These are phyloP conservation scores for Skeletonema marinoi DNA, from an alignment of 108 stramenopile genomes.

Conservation along the genomic window DNA sequence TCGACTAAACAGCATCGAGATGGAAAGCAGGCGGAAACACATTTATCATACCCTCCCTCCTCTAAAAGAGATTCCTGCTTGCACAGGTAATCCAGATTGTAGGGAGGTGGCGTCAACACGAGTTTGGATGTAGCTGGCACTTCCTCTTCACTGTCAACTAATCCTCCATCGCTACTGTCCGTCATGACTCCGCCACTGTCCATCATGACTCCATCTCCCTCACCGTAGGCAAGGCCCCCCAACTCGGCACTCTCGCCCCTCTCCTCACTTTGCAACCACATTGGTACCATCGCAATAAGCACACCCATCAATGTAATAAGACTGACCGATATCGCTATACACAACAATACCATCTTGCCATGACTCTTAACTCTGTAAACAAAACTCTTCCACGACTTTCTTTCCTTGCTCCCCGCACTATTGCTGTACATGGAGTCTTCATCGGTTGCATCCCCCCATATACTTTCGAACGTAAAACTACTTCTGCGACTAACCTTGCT, in stretches of 20 bases:
- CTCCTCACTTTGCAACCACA: neutral
- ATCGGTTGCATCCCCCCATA: neutral
- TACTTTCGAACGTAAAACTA: neutral
- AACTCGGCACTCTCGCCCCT: neutral
- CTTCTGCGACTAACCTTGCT: neutral
- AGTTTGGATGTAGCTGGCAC: neutral
- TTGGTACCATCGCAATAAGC: neutral
- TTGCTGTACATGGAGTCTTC: neutral
- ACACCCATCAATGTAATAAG: neutral
- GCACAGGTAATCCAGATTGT: neutral
- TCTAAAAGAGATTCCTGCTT: neutral
- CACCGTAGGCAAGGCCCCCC: neutral
- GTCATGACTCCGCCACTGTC: neutral
- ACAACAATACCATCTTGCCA: neutral
- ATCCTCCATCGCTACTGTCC: neutral
- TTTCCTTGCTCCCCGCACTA: neutral
- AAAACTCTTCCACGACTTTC: neutral
- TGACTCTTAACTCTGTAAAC: neutral
- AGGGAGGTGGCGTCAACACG: neutral
- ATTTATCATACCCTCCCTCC: slow-evolving; percentile 9
- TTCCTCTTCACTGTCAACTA: neutral
- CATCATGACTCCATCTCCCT: neutral
- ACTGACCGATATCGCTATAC: neutral
- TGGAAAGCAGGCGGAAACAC: slow-evolving; percentile 6
- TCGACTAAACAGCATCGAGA: slow-evolving; percentile 8